Evolutionary conservation across 345 rosid species (phyloP), one percentile per base, ranked within the genome.

Genomic region (Anacardium occidentale): DNA sequence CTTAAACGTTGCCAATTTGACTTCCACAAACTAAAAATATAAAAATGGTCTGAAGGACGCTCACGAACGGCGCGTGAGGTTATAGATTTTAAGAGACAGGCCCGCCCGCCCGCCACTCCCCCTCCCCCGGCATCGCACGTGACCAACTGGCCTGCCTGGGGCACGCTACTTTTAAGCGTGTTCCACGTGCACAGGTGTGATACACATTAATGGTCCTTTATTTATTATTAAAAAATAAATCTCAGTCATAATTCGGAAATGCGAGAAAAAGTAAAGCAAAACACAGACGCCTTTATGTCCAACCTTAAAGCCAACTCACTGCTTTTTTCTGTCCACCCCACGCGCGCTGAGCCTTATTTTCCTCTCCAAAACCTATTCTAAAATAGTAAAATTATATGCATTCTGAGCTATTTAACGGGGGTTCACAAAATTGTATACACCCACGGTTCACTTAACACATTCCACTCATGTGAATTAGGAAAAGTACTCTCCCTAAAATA

Each of bases 91-190:
- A 21, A 13, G 4, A 52, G 79, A 79, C 82, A 75, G 57, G 71
- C 11, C 68, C 81, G n/a, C n/a, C n/a, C n/a, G n/a, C n/a, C n/a
- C n/a, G n/a, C n/a, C n/a, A n/a, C n/a, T n/a, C n/a, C n/a, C n/a
- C n/a, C n/a, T n/a, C n/a, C n/a, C n/a, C n/a, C n/a, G n/a, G n/a
- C n/a, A n/a, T n/a, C n/a, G 78, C 88, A 84, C 84, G 85, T 84
- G 88, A 73, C 77, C 59, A 42, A 62, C 75, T 66, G 81, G 60
- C 59, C 10, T 58, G 70, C 75, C 73, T 72, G 72, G 72, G 53
- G 47, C 69, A 17, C 4, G 58, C 70, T 52, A 37, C 24, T 62
- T 66, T 45, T 55, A 73, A 57, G 75, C 68, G 17, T 45, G 73
- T 12, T 61, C 65, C 58, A 10, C 66, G 7, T 58, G 26, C 80